Evolutionary conservation across 2,329 filamentous ascomycete genomes (phyloP).

Genomic region (Graphilbum fragrans): DNA sequence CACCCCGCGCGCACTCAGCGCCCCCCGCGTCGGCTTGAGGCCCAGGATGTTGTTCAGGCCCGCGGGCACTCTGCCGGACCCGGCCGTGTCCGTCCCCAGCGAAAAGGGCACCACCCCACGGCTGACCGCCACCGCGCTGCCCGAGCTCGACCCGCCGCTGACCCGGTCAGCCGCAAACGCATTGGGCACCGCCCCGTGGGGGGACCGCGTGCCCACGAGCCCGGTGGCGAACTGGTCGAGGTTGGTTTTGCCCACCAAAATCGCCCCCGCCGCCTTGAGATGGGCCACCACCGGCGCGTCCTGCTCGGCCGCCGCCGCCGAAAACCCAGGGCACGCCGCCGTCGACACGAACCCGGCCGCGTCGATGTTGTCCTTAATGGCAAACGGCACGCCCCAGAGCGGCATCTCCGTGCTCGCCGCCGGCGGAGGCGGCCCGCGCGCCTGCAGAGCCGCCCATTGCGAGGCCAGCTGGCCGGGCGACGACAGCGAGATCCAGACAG

Average conservation of each 20-base stretch:
- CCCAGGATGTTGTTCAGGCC: slow-evolving; percentile 42
- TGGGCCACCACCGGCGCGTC: slow-evolving; percentile 36
- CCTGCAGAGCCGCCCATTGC: not conserved
- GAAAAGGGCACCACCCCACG: slow-evolving; percentile 41
- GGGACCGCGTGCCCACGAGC: slow-evolving; percentile 6
- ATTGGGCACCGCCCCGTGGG: not conserved
- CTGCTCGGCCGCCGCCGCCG: slow-evolving; percentile 23
- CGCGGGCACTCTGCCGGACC: slow-evolving; percentile 38
- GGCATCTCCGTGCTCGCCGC: slow-evolving; percentile 20
- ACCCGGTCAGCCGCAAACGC: not conserved
- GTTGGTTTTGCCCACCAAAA: slow-evolving; percentile 45
- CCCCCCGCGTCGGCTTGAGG: slow-evolving; percentile 36
- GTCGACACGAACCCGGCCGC: slow-evolving; percentile 37
- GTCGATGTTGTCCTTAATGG: slow-evolving; percentile 45
- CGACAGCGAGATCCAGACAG: not conserved
- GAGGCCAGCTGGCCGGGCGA: not conserved
- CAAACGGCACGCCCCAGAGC: slow-evolving; percentile 45
- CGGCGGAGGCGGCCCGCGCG: slow-evolving; percentile 2
- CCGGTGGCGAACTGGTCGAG: slow-evolving; percentile 52
- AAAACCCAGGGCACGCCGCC: slow-evolving; percentile 27
- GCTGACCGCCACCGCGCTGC: slow-evolving; percentile 34
- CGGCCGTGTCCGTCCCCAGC: slow-evolving; percentile 44
- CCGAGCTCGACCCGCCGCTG: not conserved
- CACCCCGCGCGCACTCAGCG: slow-evolving; percentile 32
- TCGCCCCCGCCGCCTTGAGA: slow-evolving; percentile 38